Evolutionary conservation across 1,284 basidiomycete species (phyloP).

Genomic region (Trichosporon ovoides): DNA sequence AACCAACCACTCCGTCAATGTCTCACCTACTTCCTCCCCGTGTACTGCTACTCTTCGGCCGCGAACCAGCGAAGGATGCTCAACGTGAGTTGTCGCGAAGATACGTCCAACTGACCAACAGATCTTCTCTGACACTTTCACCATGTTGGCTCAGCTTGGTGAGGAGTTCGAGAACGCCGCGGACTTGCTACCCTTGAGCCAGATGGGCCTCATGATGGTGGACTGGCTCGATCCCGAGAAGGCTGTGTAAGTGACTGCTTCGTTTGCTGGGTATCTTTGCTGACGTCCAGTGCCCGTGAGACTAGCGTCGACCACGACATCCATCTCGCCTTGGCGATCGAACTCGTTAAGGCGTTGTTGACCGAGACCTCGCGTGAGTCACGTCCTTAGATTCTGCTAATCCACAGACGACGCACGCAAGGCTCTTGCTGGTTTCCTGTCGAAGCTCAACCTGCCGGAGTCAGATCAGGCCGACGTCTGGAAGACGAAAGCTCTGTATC

Average conservation of each 20-base stretch:
- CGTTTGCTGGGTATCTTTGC: background rate
- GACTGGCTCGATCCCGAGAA: conserved; percentile 93
- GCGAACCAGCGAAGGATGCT: conserved; percentile 74
- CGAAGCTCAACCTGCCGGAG: conserved; percentile 69
- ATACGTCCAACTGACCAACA: too few species aligned
- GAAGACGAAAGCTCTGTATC: conserved; percentile 59
- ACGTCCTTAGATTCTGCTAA: conserved; percentile 24
- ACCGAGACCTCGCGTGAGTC: conserved; percentile 32
- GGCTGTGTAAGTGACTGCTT: conserved; percentile 58
- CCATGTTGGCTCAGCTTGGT: conserved; percentile 59
- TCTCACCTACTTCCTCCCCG: conserved; percentile 91
- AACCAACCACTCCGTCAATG: conserved; percentile 89
- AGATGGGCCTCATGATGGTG: conserved; percentile 75
- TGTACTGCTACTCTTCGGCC: conserved; percentile 81
- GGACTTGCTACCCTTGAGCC: conserved; percentile 71
- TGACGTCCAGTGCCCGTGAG: conserved; percentile 30
- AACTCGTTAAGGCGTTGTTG: conserved; percentile 60
- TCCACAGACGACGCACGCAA: conserved; percentile 77
- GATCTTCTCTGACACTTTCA: conserved; percentile 71
- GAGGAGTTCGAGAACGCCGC: conserved; percentile 69
- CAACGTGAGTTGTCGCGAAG: too few species aligned
- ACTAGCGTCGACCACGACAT: conserved; percentile 53
- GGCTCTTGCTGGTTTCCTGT: conserved; percentile 68
- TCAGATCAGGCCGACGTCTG: conserved; percentile 56
- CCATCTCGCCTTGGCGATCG: conserved; percentile 73